Percentiles rank a stretch among this genome's conserved stretches.
These are phyloP conservation scores for Penicillium sp. DNA, from an alignment of 2,329 filamentous ascomycete species.

Conservation along the genomic window DNA sequence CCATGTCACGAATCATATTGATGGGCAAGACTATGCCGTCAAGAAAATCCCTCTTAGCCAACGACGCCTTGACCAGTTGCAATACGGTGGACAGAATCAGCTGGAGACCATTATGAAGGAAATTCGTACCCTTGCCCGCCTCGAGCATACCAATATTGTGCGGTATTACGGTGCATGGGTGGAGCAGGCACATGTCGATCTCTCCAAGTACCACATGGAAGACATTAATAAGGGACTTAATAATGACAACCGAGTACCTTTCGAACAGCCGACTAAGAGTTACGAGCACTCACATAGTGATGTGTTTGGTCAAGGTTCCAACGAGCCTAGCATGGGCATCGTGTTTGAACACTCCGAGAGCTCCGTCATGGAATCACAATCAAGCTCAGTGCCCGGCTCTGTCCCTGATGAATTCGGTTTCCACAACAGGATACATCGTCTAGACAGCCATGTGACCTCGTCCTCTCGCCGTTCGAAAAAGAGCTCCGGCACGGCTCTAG, in stretches of 20 bases:
- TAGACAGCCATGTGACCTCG: constrained; percentile 38
- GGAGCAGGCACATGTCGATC: constrained; percentile 45
- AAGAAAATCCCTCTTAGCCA: constrained; percentile 63
- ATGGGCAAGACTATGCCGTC: constrained; percentile 62
- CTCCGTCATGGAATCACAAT: constrained; percentile 23
- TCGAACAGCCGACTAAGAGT: constrained; percentile 5
- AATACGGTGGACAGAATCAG: constrained; percentile 52
- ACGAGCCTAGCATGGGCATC: constrained; percentile 37
- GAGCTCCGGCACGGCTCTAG: constrained; percentile 36
- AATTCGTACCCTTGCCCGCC: constrained; percentile 59
- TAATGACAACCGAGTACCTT: constrained; percentile 7
- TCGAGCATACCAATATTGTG: constrained; percentile 66
- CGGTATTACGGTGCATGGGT: constrained; percentile 66
- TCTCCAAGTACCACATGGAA: neutral
- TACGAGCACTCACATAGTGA: constrained; percentile 18
- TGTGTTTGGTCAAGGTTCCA: constrained; percentile 16
- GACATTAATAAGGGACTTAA: neutral
- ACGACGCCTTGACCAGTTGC: constrained; percentile 52
- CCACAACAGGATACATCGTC: constrained; percentile 19
- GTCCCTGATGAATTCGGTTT: constrained; percentile 15
- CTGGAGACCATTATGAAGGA: constrained; percentile 59
- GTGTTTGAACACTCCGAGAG: constrained; percentile 42
- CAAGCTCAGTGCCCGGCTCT: constrained; percentile 15
- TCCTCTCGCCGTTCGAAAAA: constrained; percentile 44
- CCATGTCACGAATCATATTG: constrained; percentile 60